Percentiles rank a stretch among this genome's conserved stretches.
Evolutionary conservation across 139 green algal species (phyloP).

Genomic region (Microglena sp.): DNA sequence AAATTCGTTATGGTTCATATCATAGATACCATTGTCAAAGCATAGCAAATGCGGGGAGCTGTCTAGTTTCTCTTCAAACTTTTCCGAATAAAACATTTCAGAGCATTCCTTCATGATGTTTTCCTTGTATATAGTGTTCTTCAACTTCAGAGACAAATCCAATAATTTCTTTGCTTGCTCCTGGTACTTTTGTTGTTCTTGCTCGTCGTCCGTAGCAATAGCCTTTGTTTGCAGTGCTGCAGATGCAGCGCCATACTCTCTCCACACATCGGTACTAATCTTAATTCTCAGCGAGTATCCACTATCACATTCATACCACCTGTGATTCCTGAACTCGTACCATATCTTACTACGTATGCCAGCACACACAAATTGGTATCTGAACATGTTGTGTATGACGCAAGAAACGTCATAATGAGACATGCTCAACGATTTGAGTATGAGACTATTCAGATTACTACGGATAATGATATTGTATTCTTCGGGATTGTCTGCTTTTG

Average conservation of each 20-base stretch:
- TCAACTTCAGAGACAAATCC: slow-evolving; percentile 4
- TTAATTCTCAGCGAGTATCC: neutral
- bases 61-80: slow-evolving; percentile 19
- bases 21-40: slow-evolving; percentile 27
- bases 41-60: slow-evolving; percentile 6
- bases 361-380: slow-evolving; percentile 9
- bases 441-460: neutral
- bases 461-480: neutral
- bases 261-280: neutral
- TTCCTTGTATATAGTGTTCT: slow-evolving; percentile 8
- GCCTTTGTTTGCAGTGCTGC: neutral
- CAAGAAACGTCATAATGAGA: slow-evolving; percentile 10
- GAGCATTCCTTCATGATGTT: slow-evolving; percentile 13
- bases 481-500: slow-evolving; percentile 1
- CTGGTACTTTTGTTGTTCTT: neutral
- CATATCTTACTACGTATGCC: neutral
- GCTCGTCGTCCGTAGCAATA: neutral
- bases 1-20: slow-evolving; percentile 11
- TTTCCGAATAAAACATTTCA: neutral
- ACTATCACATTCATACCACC: neutral
- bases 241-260: neutral
- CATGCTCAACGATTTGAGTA: neutral
- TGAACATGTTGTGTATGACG: slow-evolving; percentile 7
- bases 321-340: slow-evolving; percentile 13
- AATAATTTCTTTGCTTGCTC: slow-evolving; percentile 6